Evolutionary conservation across 2,329 filamentous ascomycete genomes (phyloP).

Genomic region (Aspergillus ustus): DNA sequence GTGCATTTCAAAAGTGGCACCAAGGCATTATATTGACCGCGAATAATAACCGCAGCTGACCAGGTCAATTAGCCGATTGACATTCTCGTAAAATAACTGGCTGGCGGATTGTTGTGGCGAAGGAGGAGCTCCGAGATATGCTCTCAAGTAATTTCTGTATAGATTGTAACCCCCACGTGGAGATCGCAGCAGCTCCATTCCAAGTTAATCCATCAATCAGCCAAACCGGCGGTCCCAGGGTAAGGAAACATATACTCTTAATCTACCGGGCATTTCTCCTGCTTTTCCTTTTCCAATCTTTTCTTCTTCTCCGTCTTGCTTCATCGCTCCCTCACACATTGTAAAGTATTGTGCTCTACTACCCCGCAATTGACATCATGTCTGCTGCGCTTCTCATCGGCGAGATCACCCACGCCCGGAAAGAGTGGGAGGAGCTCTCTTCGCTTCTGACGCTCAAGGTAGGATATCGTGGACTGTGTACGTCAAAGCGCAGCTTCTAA

Average conservation of each 20-base stretch:
- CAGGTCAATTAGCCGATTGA: neutral
- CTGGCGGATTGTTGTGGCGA: neutral
- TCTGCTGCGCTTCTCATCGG: conserved; percentile 51
- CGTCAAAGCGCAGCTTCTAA: neutral
- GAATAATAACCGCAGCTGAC: neutral
- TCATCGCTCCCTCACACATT: neutral
- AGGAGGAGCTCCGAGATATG: neutral
- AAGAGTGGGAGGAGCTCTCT: conserved; percentile 49
- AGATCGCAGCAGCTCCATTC: neutral
- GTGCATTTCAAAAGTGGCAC: neutral
- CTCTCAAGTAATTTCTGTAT: neutral
- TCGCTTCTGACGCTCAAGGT: conserved; percentile 49
- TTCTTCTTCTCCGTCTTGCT: neutral
- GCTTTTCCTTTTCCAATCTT: conserved; percentile 1
- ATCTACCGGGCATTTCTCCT: conserved; percentile 15
- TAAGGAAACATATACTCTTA: neutral
- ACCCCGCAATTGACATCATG: conserved; percentile 35
- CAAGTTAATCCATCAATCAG: neutral
- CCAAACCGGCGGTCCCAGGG: neutral
- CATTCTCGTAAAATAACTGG: neutral
- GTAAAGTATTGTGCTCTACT: neutral
- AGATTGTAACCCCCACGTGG: conserved; percentile 9
- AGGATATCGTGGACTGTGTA: neutral
- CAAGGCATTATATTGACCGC: neutral
- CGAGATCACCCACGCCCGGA: conserved; percentile 46